These are phyloP conservation scores for Trametes cingulata DNA, from an alignment of 768 basidiomycete genomes.

Conservation along the genomic window DNA sequence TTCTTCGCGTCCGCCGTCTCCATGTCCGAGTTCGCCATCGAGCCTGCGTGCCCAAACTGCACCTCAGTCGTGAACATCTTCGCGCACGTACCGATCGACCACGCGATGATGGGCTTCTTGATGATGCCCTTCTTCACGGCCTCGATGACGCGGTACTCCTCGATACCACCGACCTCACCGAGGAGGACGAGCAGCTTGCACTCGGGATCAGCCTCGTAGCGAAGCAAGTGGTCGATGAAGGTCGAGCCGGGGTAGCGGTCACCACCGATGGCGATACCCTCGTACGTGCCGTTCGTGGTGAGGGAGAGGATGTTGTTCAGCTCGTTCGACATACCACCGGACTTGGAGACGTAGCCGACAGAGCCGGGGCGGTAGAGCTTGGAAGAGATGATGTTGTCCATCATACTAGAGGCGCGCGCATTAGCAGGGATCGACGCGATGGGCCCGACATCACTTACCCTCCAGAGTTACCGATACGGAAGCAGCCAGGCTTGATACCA, in stretches of 20 bases:
- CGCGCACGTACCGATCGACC: conserved; percentile 99
- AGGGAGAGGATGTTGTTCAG: conserved; percentile 99
- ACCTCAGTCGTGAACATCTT: conserved; percentile 99
- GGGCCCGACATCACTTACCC: conserved; percentile 51
- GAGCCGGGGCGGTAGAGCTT: conserved; percentile 98
- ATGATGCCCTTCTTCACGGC: conserved; percentile 92
- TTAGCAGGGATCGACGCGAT: background rate
- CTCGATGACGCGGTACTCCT: conserved; percentile 98
- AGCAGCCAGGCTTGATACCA: conserved; percentile 99
- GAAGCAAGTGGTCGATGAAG: conserved; percentile 97
- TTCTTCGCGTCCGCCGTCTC: conserved; percentile 99
- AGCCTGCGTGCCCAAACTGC: conserved; percentile 98
- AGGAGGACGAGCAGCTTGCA: conserved; percentile 99
- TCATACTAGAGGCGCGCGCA: conserved; percentile 69
- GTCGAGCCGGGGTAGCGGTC: conserved; percentile 98
- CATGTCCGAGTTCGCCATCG: conserved; percentile 95
- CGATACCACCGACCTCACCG: conserved; percentile 97
- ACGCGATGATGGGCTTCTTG: conserved; percentile 98
- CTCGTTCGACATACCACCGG: conserved; percentile 99
- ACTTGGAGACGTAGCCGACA: conserved; percentile 99
- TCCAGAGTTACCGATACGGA: conserved; percentile 99
- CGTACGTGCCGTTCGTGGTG: conserved; percentile 96
- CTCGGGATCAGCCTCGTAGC: conserved; percentile 94
- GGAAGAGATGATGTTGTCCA: conserved; percentile 99
- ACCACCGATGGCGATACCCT: conserved; percentile 99